A percentile compares a stretch with the other conserved stretches of the same genome.
Conservation (phyloP, 2,329 filamentous ascomycete species). For the Cucurbitaria berberidis region DNA sequence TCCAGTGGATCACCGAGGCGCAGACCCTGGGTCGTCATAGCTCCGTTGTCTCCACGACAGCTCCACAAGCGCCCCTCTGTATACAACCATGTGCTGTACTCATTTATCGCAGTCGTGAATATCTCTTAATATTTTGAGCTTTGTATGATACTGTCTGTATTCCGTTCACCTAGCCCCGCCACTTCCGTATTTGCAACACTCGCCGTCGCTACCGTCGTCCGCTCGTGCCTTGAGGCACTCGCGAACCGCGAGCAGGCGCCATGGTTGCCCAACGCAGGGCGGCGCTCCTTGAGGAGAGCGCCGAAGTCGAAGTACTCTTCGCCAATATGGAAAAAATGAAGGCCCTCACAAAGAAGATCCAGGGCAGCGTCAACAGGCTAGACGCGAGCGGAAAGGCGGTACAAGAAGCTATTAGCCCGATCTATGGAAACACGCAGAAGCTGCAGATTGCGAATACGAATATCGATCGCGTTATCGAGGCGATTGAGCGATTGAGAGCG, state of each 20-base stretch:
- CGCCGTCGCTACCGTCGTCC: not conserved
- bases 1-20: constrained; percentile 10
- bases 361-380: constrained; percentile 81
- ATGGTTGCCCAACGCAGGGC: constrained; percentile 63
- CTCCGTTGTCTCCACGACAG: constrained; percentile 24
- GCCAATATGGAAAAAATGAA: constrained; percentile 88
- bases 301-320: constrained; percentile 70
- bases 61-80: constrained; percentile 36
- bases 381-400: constrained; percentile 90
- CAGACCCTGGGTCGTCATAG: constrained; percentile 34
- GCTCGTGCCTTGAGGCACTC: constrained; percentile 16
- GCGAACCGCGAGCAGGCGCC: constrained; percentile 30
- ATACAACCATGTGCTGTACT: constrained; percentile 4
- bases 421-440: constrained; percentile 89
- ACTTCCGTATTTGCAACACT: not conserved
- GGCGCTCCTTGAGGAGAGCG: constrained; percentile 69
- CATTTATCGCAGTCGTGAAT: not conserved
- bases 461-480: constrained; percentile 82
- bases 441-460: constrained; percentile 89
- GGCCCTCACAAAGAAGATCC: constrained; percentile 92
- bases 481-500: constrained; percentile 86
- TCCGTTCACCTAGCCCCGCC: not conserved
- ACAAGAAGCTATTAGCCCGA: constrained; percentile 87
- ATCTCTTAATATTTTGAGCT: constrained; percentile 1
- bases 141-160: not conserved